Base-by-base conservation (phyloP, 1,139 yeast genomes). In the Hyphopichia wangnamkhiaoensis region DNA sequence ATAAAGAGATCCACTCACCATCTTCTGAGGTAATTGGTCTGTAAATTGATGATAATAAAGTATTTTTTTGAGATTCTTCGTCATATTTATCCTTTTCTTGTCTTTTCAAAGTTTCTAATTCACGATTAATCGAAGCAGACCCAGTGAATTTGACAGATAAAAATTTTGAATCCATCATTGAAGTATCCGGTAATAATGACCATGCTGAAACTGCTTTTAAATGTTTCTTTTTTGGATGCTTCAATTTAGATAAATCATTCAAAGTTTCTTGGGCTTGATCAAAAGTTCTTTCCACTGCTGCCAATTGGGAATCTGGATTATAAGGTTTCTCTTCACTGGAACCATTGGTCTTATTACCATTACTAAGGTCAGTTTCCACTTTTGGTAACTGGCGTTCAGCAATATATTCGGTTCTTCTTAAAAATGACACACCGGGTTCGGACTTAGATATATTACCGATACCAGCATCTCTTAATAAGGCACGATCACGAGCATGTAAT, bases 341-440 rank as follows among this genome's bases (percentile, higher is more conserved):
- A 31, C 47, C 56, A 12, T 41, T 39, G 35, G 42, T 41, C 9
- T 37, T 42, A 23, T 44, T 47, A 15, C 41, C 44, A 9, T 43
- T 40, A 17, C 53, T 38, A 9, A 47, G 38, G n/a, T 29, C 34
- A 12, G 41, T 39, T 7, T 41, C 40, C 4, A 44, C 28, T 40
- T 56, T 58, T 5, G 63, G 54, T 19, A 54, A 39, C 34, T 61
- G 63, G 38, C 61, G 63, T 47, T 69, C 80, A 12, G 90, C 75
- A 45, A 89, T 86, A 60, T 93, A 93, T 61, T 93, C 98, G 0
- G 98, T 91, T 68, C 98, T 82, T 67, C 98, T 82, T 58, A 91
- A 75, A 66, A 91, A 91, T 15, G 95, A 79, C 19, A 91, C 97
- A 44, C 70, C 80, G 45, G 72, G 83, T 57, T 65, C 80, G 34